These are phyloP conservation scores for Pseudogymnoascus sp. DNA, from an alignment of 2,329 filamentous ascomycete species.

Conservation along the genomic window DNA sequence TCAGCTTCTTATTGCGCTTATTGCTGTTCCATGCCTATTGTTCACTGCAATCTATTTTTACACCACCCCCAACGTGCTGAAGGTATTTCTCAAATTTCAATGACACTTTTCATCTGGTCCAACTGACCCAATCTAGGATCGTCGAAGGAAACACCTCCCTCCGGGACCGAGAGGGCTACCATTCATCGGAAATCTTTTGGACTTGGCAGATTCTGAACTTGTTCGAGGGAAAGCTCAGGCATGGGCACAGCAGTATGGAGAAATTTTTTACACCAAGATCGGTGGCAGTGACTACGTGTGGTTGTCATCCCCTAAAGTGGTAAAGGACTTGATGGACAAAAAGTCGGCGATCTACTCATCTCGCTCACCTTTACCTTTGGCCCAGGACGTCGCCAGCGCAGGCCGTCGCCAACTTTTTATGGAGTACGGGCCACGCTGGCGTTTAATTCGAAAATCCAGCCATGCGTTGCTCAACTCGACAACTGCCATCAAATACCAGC, in stretches of 20 bases:
- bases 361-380: slow-evolving; percentile 33
- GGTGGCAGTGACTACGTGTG: slow-evolving; percentile 41
- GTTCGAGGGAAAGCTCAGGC: slow-evolving; percentile 24
- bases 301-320: slow-evolving; percentile 36
- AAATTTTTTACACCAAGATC: slow-evolving; percentile 37
- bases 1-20: no score
- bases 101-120: no score
- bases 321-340: slow-evolving; percentile 39
- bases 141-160: background rate
- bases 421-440: slow-evolving; percentile 36
- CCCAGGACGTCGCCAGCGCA: slow-evolving; percentile 32
- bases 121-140: no score
- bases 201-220: slow-evolving; percentile 28
- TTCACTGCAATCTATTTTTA: no score
- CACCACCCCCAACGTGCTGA: no score
- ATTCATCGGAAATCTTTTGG: slow-evolving; percentile 15
- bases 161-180: slow-evolving; percentile 16
- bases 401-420: slow-evolving; percentile 36
- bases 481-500: slow-evolving; percentile 34
- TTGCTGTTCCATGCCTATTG: no score
- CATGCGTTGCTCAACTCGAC: slow-evolving; percentile 33
- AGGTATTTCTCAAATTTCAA: no score
- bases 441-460: slow-evolving; percentile 32
- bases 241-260: slow-evolving; percentile 38
- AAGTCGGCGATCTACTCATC: slow-evolving; percentile 31